A percentile compares a stretch with the other conserved stretches of the same genome.
Evolutionary conservation across 371 early-diverging fungal genomes (phyloP).

Genomic region (Rozella allomycis): DNA sequence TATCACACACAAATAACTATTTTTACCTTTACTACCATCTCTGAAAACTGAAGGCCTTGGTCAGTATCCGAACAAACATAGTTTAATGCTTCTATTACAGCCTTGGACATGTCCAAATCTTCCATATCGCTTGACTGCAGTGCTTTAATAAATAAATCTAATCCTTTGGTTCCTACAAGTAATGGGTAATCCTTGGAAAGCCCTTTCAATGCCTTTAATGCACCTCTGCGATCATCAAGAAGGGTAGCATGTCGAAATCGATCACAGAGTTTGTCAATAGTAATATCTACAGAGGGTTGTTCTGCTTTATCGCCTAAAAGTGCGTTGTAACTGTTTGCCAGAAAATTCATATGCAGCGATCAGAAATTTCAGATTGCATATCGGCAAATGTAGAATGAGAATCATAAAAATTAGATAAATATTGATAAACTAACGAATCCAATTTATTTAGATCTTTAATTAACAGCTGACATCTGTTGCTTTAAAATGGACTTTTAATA

Average conservation of each 20-base stretch:
- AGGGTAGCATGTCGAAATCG: constrained; percentile 57
- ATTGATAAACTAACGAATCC: no score
- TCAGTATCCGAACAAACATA: not conserved
- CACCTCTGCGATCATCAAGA: constrained; percentile 68
- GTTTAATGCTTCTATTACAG: not conserved
- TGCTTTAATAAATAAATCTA: constrained; percentile 4
- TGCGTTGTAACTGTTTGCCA: constrained; percentile 50
- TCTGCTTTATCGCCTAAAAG: constrained; percentile 51
- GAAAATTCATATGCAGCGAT: constrained; percentile 41
- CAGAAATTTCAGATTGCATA: no score
- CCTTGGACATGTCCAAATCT: not conserved
- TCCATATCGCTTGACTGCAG: not conserved
- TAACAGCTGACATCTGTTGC: no score
- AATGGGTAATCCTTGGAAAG: constrained; percentile 52
- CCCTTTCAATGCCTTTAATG: constrained; percentile 62
- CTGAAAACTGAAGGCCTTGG: constrained; percentile 5
- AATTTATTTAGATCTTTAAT: no score
- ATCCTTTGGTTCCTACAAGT: constrained; percentile 13
- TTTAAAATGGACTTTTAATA: no score
- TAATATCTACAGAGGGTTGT: constrained; percentile 55
- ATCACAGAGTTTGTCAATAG: constrained; percentile 64
- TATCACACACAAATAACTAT: no score
- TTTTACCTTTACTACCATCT: constrained; percentile 2
- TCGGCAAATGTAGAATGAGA: no score
- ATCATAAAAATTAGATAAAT: no score